phyloP scores from a whole-genome alignment of 768 basidiomycete species.

The Psilocybe sp. region DNA sequence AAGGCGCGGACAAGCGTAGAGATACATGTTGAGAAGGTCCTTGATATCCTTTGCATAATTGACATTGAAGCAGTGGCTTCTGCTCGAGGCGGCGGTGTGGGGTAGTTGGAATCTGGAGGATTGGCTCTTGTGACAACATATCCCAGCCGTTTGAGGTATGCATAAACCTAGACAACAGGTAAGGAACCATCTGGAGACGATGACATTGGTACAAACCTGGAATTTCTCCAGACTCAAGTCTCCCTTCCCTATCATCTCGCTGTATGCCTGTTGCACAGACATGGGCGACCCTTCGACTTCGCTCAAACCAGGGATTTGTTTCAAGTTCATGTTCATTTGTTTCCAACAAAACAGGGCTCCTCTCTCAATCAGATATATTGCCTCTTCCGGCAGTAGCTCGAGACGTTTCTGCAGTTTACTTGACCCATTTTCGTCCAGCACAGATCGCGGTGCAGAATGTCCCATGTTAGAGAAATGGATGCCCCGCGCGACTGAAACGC shows the following conservation, averaged over 20 bases:
- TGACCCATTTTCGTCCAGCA: constrained; percentile 27
- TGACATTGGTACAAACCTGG: constrained; percentile 52
- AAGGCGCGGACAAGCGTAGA: constrained; percentile 30
- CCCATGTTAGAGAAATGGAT: constrained; percentile 82
- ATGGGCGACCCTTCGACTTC: constrained; percentile 67
- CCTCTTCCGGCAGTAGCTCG: constrained; percentile 93
- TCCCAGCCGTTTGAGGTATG: constrained; percentile 89
- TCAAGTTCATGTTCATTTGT: constrained; percentile 29
- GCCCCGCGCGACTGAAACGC: constrained; percentile 76
- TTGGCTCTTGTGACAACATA: constrained; percentile 82
- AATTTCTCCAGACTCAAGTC: constrained; percentile 82
- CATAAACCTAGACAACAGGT: constrained; percentile 66
- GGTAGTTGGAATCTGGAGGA: constrained; percentile 56
- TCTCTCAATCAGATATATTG: constrained; percentile 89
- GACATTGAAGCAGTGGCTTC: constrained; percentile 17
- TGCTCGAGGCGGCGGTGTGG: constrained; percentile 33
- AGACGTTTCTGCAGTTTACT: constrained; percentile 59
- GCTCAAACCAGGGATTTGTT: constrained; percentile 31
- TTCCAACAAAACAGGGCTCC: constrained; percentile 88
- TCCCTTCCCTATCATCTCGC: constrained; percentile 79
- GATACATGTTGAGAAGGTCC: constrained; percentile 30
- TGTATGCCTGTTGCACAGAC: constrained; percentile 88
- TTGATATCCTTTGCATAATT: constrained; percentile 31
- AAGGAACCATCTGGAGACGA: neutral
- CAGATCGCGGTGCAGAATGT: constrained; percentile 60